phyloP scores from a whole-genome alignment of 768 basidiomycete species.

The Cyathus striatus region DNA sequence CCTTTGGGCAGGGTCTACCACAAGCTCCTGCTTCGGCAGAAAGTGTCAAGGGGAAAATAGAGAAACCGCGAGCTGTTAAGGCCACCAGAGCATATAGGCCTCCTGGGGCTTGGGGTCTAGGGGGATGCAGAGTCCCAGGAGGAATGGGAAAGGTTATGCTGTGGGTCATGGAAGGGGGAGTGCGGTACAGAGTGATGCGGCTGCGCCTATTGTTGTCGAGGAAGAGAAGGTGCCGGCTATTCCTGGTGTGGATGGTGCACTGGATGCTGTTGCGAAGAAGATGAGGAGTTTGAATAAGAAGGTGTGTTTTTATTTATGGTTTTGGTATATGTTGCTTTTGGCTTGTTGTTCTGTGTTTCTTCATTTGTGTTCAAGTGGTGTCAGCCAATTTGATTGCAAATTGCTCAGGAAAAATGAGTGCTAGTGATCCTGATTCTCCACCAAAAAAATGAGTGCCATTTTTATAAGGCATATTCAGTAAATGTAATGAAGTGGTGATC shows the following conservation, averaged over 20 bases:
- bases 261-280: constrained; percentile 88
- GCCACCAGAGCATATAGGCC: too few relatives aligned
- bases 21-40: too few relatives aligned
- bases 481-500: too few relatives aligned
- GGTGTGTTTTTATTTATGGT: constrained; percentile 51
- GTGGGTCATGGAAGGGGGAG: constrained; percentile 11
- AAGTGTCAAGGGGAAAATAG: too few relatives aligned
- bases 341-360: background rate
- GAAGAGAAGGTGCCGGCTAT: constrained; percentile 28
- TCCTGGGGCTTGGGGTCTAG: too few relatives aligned
- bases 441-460: too few relatives aligned
- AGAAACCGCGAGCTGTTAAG: constrained; percentile 41
- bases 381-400: too few relatives aligned
- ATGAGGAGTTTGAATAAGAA: constrained; percentile 93
- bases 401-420: too few relatives aligned
- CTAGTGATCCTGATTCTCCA: too few relatives aligned
- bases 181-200: constrained; percentile 7
- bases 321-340: constrained; percentile 27
- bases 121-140: constrained; percentile 25
- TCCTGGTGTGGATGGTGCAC: constrained; percentile 47
- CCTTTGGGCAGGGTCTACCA: too few relatives aligned
- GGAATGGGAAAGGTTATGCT: constrained; percentile 18
- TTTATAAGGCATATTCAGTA: too few relatives aligned
- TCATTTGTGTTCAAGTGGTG: too few relatives aligned
- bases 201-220: constrained; percentile 15